A percentile compares a stretch with the other conserved stretches of the same genome.
Conservation (phyloP, 306 rosid genomes). For the Nissolia schottii region DNA sequence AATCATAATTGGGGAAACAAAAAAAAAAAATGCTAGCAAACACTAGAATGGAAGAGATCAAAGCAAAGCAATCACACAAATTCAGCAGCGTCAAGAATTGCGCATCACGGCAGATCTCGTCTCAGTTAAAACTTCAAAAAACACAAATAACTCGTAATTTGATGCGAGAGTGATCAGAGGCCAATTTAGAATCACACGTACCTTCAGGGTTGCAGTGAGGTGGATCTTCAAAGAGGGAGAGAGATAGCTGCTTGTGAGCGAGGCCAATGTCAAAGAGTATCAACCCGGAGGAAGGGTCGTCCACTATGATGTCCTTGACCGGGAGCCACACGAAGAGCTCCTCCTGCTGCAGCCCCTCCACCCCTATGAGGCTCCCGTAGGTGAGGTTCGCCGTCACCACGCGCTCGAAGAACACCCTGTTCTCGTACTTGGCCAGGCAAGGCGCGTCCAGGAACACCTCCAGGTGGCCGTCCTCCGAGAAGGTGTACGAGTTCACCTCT, state of each 20-base stretch:
- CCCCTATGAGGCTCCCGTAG: slow-evolving; percentile 79
- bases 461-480: slow-evolving; percentile 51
- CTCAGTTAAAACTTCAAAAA: slow-evolving; percentile 15
- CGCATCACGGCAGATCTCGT: slow-evolving; percentile 35
- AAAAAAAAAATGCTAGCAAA: background rate
- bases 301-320: slow-evolving; percentile 76
- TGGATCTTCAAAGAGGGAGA: slow-evolving; percentile 89
- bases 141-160: too few relatives aligned
- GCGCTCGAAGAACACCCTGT: slow-evolving; percentile 63
- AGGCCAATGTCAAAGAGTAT: slow-evolving; percentile 83
- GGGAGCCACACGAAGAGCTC: slow-evolving; percentile 91
- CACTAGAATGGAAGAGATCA: background rate
- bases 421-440: slow-evolving; percentile 75
- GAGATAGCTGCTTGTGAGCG: slow-evolving; percentile 76
- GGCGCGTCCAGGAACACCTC: slow-evolving; percentile 79
- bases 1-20: background rate
- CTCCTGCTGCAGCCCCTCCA: slow-evolving; percentile 74
- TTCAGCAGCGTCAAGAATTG: background rate
- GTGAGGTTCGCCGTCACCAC: slow-evolving; percentile 74
- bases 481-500: slow-evolving; percentile 64
- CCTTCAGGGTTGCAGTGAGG: slow-evolving; percentile 75
- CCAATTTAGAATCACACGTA: too few relatives aligned
- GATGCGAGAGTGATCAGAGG: too few relatives aligned
- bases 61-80: background rate
- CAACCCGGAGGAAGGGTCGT: slow-evolving; percentile 73